phyloP scores from a whole-genome alignment of 2,329 filamentous ascomycete genomes.

The Neonectria neomacrospora region DNA sequence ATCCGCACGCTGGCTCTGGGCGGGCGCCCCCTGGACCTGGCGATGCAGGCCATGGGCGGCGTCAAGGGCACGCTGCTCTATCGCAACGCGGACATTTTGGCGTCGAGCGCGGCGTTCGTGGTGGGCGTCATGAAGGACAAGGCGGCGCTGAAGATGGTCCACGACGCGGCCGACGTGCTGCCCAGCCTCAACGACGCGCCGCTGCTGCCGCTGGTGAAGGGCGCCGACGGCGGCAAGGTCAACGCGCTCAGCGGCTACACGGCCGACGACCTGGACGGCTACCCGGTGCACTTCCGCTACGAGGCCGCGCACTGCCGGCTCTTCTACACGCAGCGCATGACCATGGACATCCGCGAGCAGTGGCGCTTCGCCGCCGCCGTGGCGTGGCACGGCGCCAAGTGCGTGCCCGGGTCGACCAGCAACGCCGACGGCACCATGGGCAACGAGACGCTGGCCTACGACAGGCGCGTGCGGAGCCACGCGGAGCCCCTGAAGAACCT shows the following conservation, averaged over 20 bases:
- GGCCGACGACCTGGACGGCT: slow-evolving; percentile 37
- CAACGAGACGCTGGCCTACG: slow-evolving; percentile 30
- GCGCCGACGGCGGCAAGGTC: slow-evolving; percentile 29
- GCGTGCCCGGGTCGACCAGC: slow-evolving; percentile 36
- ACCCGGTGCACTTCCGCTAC: slow-evolving; percentile 65
- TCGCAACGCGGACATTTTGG: slow-evolving; percentile 29
- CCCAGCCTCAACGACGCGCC: slow-evolving; percentile 31
- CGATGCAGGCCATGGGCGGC: slow-evolving; percentile 74
- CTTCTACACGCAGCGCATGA: slow-evolving; percentile 66
- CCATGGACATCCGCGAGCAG: slow-evolving; percentile 60
- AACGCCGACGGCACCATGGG: slow-evolving; percentile 34
- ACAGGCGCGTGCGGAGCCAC: slow-evolving; percentile 36
- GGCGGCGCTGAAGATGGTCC: slow-evolving; percentile 19
- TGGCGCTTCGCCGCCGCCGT: slow-evolving; percentile 55
- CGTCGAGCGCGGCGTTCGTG: slow-evolving; percentile 13
- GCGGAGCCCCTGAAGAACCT: slow-evolving; percentile 31
- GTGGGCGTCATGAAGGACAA: slow-evolving; percentile 28
- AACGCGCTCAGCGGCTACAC: slow-evolving; percentile 38
- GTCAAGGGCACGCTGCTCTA: slow-evolving; percentile 62
- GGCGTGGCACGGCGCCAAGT: slow-evolving; percentile 33
- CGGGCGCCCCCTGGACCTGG: slow-evolving; percentile 63
- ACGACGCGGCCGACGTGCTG: slow-evolving; percentile 24
- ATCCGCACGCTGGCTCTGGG: slow-evolving; percentile 62
- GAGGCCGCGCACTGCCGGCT: slow-evolving; percentile 70
- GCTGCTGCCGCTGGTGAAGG: slow-evolving; percentile 50